These are phyloP conservation scores for Dioszegia hungarica DNA, from an alignment of 768 basidiomycete species.

Conservation along the genomic window DNA sequence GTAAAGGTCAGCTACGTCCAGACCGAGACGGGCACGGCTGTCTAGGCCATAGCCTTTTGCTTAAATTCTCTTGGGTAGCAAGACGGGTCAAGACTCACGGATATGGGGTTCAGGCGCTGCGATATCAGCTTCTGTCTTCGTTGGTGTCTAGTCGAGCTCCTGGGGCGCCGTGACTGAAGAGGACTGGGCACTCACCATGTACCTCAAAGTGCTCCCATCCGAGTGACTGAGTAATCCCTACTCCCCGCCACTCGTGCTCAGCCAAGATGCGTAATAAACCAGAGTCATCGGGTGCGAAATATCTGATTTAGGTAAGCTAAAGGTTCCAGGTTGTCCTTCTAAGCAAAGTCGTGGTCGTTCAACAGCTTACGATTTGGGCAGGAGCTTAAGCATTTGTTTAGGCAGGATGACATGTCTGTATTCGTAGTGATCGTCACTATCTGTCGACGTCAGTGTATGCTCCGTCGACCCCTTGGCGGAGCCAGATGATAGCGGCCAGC, in stretches of 20 bases:
- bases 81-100: constrained; percentile 25
- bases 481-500: too few relatives aligned
- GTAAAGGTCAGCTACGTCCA: constrained; percentile 5
- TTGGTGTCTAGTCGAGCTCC: background rate
- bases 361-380: constrained; percentile 66
- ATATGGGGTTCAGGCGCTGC: constrained; percentile 50
- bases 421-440: constrained; percentile 86
- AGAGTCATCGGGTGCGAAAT: constrained; percentile 66
- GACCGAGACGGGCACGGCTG: too few relatives aligned
- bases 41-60: too few relatives aligned
- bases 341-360: too few relatives aligned
- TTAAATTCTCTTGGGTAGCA: background rate
- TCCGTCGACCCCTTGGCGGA: background rate
- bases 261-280: constrained; percentile 74
- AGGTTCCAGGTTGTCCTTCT: too few relatives aligned
- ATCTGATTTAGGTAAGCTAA: constrained; percentile 47
- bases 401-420: constrained; percentile 92
- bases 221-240: constrained; percentile 91
- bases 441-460: constrained; percentile 12
- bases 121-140: constrained; percentile 3
- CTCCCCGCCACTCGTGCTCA: constrained; percentile 91
- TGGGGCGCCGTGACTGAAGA: background rate
- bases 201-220: constrained; percentile 98
- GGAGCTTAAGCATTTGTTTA: constrained; percentile 85
- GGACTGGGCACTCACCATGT: constrained; percentile 57